Evolutionary conservation across 2,329 filamentous ascomycete species (phyloP).

Genomic region (Aspergillus chevalieri): DNA sequence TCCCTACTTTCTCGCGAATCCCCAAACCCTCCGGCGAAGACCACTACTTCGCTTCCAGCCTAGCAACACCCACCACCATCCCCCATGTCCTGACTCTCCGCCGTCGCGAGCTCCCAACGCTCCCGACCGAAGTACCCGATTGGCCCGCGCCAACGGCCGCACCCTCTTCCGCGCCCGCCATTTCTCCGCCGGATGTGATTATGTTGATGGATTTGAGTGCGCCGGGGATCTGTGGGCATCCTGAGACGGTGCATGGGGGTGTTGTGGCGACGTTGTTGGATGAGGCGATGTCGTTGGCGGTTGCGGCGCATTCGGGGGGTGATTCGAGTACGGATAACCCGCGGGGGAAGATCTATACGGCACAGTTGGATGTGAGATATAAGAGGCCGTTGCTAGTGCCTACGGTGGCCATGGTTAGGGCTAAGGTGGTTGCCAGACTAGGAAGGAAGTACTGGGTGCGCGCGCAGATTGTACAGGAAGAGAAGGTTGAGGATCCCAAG

Average conservation of each 20-base stretch:
- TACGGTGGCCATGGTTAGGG: conserved; percentile 30
- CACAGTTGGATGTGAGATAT: conserved; percentile 38
- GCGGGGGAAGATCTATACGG: conserved; percentile 31
- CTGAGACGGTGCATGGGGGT: conserved; percentile 35
- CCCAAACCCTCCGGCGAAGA: conserved; percentile 39
- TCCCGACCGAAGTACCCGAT: conserved; percentile 13
- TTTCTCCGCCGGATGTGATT: conserved; percentile 31
- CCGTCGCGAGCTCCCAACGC: conserved; percentile 20
- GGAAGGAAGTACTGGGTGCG: conserved; percentile 38
- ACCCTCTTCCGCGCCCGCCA: conserved; percentile 15
- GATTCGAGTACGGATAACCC: conserved; percentile 14
- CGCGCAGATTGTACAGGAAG: conserved; percentile 35
- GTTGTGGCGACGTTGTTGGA: conserved; percentile 38
- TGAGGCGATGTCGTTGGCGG: conserved; percentile 39
- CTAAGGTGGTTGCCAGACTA: conserved; percentile 30
- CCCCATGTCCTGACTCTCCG: conserved; percentile 37
- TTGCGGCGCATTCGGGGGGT: conserved; percentile 24
- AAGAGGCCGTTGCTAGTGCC: conserved; percentile 31
- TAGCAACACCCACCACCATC: conserved; percentile 35
- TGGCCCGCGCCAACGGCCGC: conserved; percentile 21
- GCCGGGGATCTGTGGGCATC: conserved; percentile 36
- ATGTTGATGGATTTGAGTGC: conserved; percentile 29
- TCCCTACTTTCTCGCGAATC: conserved; percentile 35
- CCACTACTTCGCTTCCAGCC: conserved; percentile 35
- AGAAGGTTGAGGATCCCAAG: conserved; percentile 16